Percentiles rank a stretch among this genome's conserved stretches.
phyloP scores from a whole-genome alignment of 306 rosid species.

The Coriaria nepalensis region DNA sequence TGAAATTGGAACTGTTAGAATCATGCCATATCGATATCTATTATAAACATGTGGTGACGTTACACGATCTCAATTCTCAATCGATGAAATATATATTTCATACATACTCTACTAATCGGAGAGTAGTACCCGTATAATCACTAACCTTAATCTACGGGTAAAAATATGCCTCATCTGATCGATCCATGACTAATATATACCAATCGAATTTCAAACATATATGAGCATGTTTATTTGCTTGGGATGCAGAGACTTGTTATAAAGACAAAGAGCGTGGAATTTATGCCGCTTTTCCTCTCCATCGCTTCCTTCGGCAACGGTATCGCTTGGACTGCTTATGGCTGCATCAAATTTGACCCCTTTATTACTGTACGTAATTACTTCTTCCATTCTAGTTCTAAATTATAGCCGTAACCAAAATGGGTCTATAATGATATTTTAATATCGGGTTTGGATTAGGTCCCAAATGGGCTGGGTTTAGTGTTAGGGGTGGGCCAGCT shows the following conservation, averaged over 20 bases:
- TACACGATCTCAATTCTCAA: too few relatives aligned
- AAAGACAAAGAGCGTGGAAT: constrained; percentile 70
- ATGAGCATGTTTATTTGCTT: background rate
- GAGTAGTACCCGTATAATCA: too few relatives aligned
- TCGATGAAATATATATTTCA: too few relatives aligned
- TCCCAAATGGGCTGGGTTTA: constrained; percentile 78
- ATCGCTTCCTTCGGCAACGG: constrained; percentile 62
- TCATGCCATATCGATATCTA: too few relatives aligned
- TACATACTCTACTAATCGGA: too few relatives aligned
- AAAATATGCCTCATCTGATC: too few relatives aligned
- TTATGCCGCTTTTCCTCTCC: constrained; percentile 72
- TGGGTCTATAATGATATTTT: background rate
- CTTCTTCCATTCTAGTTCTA: background rate
- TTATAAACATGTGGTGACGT: too few relatives aligned
- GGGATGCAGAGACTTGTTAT: constrained; percentile 67
- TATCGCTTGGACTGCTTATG: constrained; percentile 49
- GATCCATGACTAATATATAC: too few relatives aligned
- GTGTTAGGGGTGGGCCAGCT: constrained; percentile 43
- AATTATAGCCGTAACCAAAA: background rate
- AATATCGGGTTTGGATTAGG: constrained; percentile 23
- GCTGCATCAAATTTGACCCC: constrained; percentile 13
- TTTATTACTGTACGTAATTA: constrained; percentile 5
- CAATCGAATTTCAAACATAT: too few relatives aligned
- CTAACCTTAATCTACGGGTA: too few relatives aligned
- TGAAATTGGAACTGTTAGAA: too few relatives aligned